Conservation (phyloP, 2,329 filamentous ascomycete species). For the Blastomyces silverae region DNA sequence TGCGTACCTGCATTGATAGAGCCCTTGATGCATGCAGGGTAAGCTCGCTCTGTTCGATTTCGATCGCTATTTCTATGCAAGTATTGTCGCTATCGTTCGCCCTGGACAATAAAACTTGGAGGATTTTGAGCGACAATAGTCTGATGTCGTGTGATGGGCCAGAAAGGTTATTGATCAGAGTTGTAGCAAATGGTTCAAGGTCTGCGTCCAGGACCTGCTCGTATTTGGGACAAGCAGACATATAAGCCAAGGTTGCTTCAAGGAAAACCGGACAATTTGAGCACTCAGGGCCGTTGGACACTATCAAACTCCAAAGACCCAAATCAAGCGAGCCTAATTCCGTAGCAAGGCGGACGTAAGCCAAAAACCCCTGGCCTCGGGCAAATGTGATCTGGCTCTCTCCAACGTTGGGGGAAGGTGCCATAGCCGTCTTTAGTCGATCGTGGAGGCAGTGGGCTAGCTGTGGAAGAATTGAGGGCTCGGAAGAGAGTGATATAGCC, state of each 20-base stretch:
- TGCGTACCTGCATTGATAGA: conserved; percentile 79
- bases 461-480: conserved; percentile 59
- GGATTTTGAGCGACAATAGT: conserved; percentile 62
- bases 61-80: conserved; percentile 56
- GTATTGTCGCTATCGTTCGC: conserved; percentile 44
- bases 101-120: conserved; percentile 54
- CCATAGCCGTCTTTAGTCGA: conserved; percentile 59
- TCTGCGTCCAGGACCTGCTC: conserved; percentile 46
- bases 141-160: conserved; percentile 69
- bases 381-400: conserved; percentile 65
- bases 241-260: conserved; percentile 53
- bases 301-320: conserved; percentile 58
- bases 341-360: conserved; percentile 61
- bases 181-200: conserved; percentile 55
- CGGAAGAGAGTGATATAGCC: conserved; percentile 50
- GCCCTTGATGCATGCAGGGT: conserved; percentile 66
- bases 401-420: conserved; percentile 53
- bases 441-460: conserved; percentile 59
- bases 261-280: conserved; percentile 60
- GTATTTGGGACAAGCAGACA: conserved; percentile 27
- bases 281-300: conserved; percentile 60
- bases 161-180: conserved; percentile 66
- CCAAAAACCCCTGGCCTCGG: conserved; percentile 65
- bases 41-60: conserved; percentile 74
- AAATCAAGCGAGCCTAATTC: conserved; percentile 53